Evolutionary conservation across 2,329 filamentous ascomycete genomes (phyloP), one percentile per base, ranked within the genome.

Genomic region (Didymella arachidicola): DNA sequence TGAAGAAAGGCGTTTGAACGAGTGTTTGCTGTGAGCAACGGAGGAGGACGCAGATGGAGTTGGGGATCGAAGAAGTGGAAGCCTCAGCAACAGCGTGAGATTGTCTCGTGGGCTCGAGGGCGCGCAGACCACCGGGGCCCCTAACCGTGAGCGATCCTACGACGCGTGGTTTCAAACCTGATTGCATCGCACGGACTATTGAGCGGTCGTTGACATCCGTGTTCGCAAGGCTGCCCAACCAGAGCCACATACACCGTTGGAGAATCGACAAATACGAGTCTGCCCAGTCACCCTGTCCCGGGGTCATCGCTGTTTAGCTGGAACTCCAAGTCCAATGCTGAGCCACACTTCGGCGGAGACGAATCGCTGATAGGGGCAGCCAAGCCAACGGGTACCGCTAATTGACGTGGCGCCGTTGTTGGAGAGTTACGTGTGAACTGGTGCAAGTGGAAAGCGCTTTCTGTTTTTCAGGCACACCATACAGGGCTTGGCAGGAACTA

Each of bases 131-230:
- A 53, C 54, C 54, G 48, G 45, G n/a, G 32, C 42, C 47, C 44
- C 55, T 52, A 49, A 26, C 47, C 39, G 39, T 36, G 6, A 46
- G 19, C 29, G 30, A 49, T 39, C 45, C 44, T 25, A 54, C 41
- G 50, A 59, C 50, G 56, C 56, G 45, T 54, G 51, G 50, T 54
- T 50, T 59, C 50, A 47, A 53, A 39, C 41, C 56, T 39, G 25
- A 25, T 43, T 19, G 19, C 3, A 12, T 34, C n/a, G 45, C 51
- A 54, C 56, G 50, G 50, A 29, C 52, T 25, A 16, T 11, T 10
- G 10, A 27, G 29, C 38, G 52, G 27, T 36, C 44, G 14, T 53
- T 42, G 38, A 36, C 12, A 14, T 4, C 32, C 56, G 56, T 59
- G 41, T 41, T 59, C 50, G 50, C 45, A 12, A 25, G 10, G 1